A percentile compares a stretch with the other conserved stretches of the same genome.
Conservation (phyloP, 331 rosid species). For the Quercus lobata region DNA sequence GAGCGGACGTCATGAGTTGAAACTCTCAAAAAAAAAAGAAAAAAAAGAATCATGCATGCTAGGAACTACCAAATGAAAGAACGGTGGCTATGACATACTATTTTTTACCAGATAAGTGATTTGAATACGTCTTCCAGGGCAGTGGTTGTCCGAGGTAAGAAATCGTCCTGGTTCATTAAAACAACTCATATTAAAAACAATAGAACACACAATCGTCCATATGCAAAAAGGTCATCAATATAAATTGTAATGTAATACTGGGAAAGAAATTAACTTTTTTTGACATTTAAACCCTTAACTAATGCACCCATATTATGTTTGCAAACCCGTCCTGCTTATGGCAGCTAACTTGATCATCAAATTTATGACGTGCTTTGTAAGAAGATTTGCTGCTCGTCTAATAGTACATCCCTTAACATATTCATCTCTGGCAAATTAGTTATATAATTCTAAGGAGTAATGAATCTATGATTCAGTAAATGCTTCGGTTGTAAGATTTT, state of each 20-base stretch:
- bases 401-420: not conserved
- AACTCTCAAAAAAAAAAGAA: too few relatives aligned
- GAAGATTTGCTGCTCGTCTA: not conserved
- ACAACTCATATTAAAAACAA: constrained; percentile 4
- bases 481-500: not conserved
- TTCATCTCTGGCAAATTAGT: not conserved
- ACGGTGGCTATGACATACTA: constrained; percentile 21
- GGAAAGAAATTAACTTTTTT: not conserved
- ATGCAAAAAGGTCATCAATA: not conserved
- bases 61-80: constrained; percentile 5
- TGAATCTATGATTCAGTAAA: not conserved
- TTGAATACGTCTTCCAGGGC: constrained; percentile 67
- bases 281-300: not conserved
- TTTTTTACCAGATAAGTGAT: constrained; percentile 71
- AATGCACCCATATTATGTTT: not conserved
- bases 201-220: not conserved
- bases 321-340: not conserved
- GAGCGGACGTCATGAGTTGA: rapidly evolving
- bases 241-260: not conserved
- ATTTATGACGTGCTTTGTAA: not conserved
- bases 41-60: constrained; percentile 15
- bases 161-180: constrained; percentile 67
- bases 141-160: constrained; percentile 84
- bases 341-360: not conserved
- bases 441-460: not conserved